Evolutionary conservation across 495 filamentous ascomycete genomes (phyloP).

Genomic region (Bathelium albidoporum): DNA sequence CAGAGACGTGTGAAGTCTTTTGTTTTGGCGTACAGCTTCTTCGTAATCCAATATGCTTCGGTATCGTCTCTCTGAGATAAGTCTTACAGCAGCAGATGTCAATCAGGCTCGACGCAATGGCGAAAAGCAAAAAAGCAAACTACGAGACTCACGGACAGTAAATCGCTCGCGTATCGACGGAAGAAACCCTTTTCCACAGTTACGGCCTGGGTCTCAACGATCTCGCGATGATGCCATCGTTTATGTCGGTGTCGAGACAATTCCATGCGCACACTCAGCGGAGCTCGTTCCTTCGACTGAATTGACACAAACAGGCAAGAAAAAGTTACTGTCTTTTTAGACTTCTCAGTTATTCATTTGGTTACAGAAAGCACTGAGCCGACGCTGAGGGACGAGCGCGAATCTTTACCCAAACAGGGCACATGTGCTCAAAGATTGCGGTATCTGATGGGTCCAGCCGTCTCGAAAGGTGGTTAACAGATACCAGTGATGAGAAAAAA

Average conservation of each 20-base stretch:
- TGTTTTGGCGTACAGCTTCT: too few species aligned
- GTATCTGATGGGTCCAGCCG: not conserved
- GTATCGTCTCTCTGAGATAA: slow-evolving; percentile 20
- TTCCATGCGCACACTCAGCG: slow-evolving; percentile 11
- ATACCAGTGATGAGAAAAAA: not conserved
- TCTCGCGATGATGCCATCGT: slow-evolving; percentile 18
- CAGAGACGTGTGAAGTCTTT: too few species aligned
- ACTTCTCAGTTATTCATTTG: not conserved
- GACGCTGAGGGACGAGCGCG: not conserved
- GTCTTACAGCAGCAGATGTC: slow-evolving; percentile 21
- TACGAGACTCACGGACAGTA: not conserved
- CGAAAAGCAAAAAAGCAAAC: not conserved
- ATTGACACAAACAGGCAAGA: not conserved
- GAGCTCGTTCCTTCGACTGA: slow-evolving; percentile 4
- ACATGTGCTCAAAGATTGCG: not conserved
- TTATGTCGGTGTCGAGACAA: slow-evolving; percentile 10
- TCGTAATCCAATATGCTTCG: slow-evolving; percentile 17
- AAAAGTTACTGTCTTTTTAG: not conserved
- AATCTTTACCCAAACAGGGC: not conserved
- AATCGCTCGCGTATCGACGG: not conserved
- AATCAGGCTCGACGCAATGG: slow-evolving; percentile 9
- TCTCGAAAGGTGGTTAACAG: not conserved
- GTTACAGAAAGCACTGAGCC: not conserved
- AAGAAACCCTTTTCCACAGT: slow-evolving; percentile 6
- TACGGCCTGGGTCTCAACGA: slow-evolving; percentile 15